These are phyloP conservation scores for Mrakia hoshinonis DNA, from an alignment of 768 basidiomycete genomes.

Conservation along the genomic window DNA sequence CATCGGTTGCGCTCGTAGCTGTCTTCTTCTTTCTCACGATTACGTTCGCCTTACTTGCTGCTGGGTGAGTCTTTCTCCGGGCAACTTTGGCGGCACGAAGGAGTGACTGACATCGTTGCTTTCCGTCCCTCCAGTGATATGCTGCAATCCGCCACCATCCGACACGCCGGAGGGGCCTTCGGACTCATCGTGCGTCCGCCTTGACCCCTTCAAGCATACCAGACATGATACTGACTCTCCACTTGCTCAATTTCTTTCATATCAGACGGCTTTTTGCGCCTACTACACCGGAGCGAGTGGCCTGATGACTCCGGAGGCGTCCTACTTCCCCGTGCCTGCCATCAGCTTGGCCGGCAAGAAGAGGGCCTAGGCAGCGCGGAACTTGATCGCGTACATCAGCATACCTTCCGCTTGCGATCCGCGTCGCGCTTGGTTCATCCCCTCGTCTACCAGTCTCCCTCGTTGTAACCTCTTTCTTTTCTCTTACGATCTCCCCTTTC, in stretches of 20 bases:
- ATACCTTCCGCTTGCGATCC: too few relatives aligned
- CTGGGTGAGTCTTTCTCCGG: not conserved
- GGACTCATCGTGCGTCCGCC: not conserved
- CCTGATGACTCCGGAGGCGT: not conserved
- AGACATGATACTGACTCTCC: too few relatives aligned
- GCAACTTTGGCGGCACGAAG: too few relatives aligned
- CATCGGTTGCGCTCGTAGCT: constrained; percentile 13
- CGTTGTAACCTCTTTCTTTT: constrained; percentile 22
- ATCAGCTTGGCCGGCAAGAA: too few relatives aligned
- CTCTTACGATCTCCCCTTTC: not conserved
- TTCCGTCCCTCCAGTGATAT: not conserved
- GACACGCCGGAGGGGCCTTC: not conserved
- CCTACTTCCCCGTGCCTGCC: not conserved
- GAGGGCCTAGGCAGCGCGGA: too few relatives aligned
- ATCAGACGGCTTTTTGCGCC: not conserved
- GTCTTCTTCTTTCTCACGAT: constrained; percentile 26
- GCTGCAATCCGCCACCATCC: not conserved
- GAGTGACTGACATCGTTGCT: not conserved
- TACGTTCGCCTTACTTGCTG: not conserved
- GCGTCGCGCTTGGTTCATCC: too few relatives aligned
- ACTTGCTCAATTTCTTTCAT: not conserved
- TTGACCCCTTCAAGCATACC: too few relatives aligned
- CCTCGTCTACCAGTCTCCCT: constrained; percentile 1
- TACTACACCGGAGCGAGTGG: not conserved
- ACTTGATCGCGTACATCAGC: too few relatives aligned